Percentiles rank a stretch among this genome's conserved stretches.
Evolutionary conservation across 257 asterid genomes (phyloP).

Genomic region (Solanum tarapatanum): DNA sequence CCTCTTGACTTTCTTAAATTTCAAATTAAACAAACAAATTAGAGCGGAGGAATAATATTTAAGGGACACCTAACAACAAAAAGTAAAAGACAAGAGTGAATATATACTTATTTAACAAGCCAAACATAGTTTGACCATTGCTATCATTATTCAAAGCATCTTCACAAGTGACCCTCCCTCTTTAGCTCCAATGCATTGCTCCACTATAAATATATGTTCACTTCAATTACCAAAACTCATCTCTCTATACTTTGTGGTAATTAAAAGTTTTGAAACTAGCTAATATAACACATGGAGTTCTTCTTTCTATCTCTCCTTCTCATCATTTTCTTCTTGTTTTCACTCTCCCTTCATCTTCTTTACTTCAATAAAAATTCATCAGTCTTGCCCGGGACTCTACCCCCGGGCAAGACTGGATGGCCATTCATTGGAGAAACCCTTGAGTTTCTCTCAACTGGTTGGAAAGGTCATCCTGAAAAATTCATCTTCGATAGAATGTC

Average conservation of each 20-base stretch:
- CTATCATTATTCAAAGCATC: not conserved
- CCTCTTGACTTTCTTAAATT: too few relatives aligned
- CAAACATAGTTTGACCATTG: not conserved
- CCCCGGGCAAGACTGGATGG: constrained; percentile 52
- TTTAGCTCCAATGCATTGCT: not conserved
- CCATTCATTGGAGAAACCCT: constrained; percentile 47
- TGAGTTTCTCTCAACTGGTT: constrained; percentile 6
- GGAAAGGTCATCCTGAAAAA: constrained; percentile 1
- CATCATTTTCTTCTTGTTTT: constrained; percentile 15
- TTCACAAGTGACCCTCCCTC: not conserved
- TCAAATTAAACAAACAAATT: too few relatives aligned
- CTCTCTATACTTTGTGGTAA: not conserved
- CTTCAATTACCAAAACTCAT: not conserved
- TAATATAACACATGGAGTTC: not conserved
- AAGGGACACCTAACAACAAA: not conserved
- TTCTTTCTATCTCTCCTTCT: constrained; percentile 11
- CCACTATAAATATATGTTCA: not conserved
- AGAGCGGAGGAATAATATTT: not conserved
- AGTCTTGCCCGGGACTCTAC: constrained; percentile 11
- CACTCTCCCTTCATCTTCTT: constrained; percentile 25
- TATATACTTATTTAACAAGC: not conserved
- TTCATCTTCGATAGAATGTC: constrained; percentile 38
- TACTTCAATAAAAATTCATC: constrained; percentile 20
- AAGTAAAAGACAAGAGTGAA: not conserved
- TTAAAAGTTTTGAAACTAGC: not conserved